Evolutionary conservation across 257 asterid species (phyloP), one percentile per base, ranked within the genome.

Genomic region (Salvia hispanica): DNA sequence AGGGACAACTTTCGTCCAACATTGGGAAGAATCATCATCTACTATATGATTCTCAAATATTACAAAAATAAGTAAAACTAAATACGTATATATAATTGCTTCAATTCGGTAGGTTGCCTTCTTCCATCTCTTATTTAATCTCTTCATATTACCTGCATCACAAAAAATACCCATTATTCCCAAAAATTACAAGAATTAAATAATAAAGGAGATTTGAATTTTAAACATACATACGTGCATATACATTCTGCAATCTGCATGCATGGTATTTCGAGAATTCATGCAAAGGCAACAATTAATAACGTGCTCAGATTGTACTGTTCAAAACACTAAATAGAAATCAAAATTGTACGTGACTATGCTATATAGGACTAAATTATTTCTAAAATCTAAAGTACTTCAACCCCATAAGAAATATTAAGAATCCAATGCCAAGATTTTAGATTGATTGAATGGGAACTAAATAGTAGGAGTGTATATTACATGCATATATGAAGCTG

Each of bases 41-140:
- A 53, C 25, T 61, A 70, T 55, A 50, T 64, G 76, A 70, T 65
- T 76, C 76, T 59, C 61, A 42, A 70, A n/a, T 65, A 62, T 36
- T 13, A 13, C 31, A 42, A 50, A 6, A 21, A 52, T 18, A 62
- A 9, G 1, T 18, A 18, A 18, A 53, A 53, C 1, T 52, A 16
- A 46, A 46, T 51, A 73, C 45, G 31, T 44, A 52, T 74, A 51
- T 58, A 33, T 51, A 48, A 3, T 34, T 34, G 37, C 37, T 69
- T 64, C 56, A 62, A 36, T 36, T 69, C 9, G 58, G 14, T 58
- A 47, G 47, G 69, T 16, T 45, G 58, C 5, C 39, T 10, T 15
- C 47, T 58, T 42, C 28, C 71, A 64, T 59, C 73, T 42, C 72
- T 40, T 70, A 50, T 47, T 69, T 69, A 36, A 13, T 43, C 7